Conservation (phyloP, 2,329 filamentous ascomycete species). For the Diaporthe helianthi region DNA sequence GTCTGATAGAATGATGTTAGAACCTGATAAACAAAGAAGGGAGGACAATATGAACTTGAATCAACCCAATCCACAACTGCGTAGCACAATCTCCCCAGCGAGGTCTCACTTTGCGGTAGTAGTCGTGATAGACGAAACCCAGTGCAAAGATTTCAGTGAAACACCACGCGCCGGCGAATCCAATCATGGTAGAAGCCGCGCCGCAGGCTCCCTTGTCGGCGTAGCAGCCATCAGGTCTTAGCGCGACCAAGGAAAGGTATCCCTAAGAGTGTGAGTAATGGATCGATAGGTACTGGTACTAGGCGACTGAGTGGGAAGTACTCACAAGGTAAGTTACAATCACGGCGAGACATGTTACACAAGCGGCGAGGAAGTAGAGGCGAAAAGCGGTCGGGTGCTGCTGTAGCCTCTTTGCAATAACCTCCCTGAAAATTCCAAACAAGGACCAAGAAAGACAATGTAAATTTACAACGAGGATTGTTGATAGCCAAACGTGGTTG, state of each 20-base stretch:
- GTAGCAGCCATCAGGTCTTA: neutral
- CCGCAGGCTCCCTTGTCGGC: neutral
- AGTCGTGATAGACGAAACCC: neutral
- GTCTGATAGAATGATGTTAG: neutral
- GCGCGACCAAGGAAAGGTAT: fast-evolving
- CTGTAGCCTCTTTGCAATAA: neutral
- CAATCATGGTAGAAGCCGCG: neutral
- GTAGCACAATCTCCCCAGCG: neutral
- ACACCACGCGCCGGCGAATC: neutral
- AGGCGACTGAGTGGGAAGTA: neutral
- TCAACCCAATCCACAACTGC: neutral
- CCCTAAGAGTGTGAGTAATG: neutral
- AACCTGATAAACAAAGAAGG: neutral
- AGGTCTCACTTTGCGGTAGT: neutral
- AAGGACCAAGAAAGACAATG: neutral
- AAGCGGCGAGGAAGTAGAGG: neutral
- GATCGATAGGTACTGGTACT: no score
- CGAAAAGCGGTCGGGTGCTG: neutral
- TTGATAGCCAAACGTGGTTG: neutral
- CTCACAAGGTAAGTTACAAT: neutral
- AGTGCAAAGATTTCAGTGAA: neutral
- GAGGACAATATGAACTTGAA: neutral
- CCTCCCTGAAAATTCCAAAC: neutral
- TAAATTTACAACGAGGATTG: neutral
- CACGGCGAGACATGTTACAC: neutral